Evolutionary conservation across 805 yeast genomes (phyloP).

Genomic region (Debaryomyces prosopidis): DNA sequence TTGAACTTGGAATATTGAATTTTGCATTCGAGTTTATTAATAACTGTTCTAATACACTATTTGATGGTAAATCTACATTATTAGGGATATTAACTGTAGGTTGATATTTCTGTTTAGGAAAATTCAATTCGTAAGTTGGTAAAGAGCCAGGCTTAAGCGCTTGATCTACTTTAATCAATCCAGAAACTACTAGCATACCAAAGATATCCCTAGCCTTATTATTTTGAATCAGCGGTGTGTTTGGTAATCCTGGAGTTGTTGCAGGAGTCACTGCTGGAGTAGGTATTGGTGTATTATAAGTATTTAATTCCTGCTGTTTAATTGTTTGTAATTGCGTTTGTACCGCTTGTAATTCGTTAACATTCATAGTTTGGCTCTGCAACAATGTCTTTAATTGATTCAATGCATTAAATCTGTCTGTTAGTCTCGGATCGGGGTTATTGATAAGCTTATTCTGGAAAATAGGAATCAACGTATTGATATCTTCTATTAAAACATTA

Average conservation of each 20-base stretch:
- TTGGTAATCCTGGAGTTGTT: slow-evolving; percentile 7
- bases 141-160: slow-evolving; percentile 39
- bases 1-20: slow-evolving; percentile 8
- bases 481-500: slow-evolving; percentile 29
- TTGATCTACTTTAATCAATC: slow-evolving; percentile 41
- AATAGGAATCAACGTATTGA: slow-evolving; percentile 39
- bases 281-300: slow-evolving; percentile 6
- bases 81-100: slow-evolving; percentile 10
- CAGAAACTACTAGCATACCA: slow-evolving; percentile 32
- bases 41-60: slow-evolving; percentile 23
- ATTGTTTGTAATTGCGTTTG: slow-evolving; percentile 39
- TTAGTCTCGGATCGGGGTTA: slow-evolving; percentile 41
- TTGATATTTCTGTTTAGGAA: slow-evolving; percentile 32
- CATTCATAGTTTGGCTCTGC: slow-evolving; percentile 33
- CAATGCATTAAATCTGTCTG: slow-evolving; percentile 46
- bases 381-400: slow-evolving; percentile 44
- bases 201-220: slow-evolving; percentile 31
- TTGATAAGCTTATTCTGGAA: slow-evolving; percentile 39
- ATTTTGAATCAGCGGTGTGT: slow-evolving; percentile 8
- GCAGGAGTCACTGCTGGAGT: slow-evolving; percentile 15
- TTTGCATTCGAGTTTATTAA: slow-evolving; percentile 15
- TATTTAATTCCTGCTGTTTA: slow-evolving; percentile 30
- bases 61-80: slow-evolving; percentile 15
- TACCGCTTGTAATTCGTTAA: slow-evolving; percentile 36
- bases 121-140: slow-evolving; percentile 30